Evolutionary conservation across 495 filamentous ascomycete genomes (phyloP).

Genomic region (Podospora pseudocomata): DNA sequence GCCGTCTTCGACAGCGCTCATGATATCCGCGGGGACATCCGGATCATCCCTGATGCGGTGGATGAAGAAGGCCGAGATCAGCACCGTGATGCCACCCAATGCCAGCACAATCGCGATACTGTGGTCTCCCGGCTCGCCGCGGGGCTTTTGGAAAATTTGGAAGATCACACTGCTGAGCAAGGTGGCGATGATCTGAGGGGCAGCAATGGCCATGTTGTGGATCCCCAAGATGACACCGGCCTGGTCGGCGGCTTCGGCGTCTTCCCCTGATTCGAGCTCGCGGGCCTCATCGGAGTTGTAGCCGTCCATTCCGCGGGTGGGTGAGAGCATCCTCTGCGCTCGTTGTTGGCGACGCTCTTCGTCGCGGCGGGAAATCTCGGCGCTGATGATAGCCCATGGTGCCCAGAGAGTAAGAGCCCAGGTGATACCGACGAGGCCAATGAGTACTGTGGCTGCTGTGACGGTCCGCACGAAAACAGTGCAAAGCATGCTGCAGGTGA

Average conservation of each 20-base stretch:
- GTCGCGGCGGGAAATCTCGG: slow-evolving; percentile 78
- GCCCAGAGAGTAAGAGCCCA: slow-evolving; percentile 92
- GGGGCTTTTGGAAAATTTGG: slow-evolving; percentile 72
- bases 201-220: slow-evolving; percentile 85
- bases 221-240: slow-evolving; percentile 86
- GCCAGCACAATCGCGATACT: slow-evolving; percentile 83
- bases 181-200: slow-evolving; percentile 85
- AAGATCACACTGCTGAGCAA: slow-evolving; percentile 78
- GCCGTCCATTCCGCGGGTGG: slow-evolving; percentile 30
- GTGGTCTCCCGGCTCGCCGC: slow-evolving; percentile 75
- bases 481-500: slow-evolving; percentile 70
- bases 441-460: slow-evolving; percentile 64
- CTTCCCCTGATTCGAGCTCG: slow-evolving; percentile 24
- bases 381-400: slow-evolving; percentile 85
- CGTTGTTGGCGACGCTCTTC: slow-evolving; percentile 57
- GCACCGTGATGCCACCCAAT: slow-evolving; percentile 70
- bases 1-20: slow-evolving; percentile 41
- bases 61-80: slow-evolving; percentile 70
- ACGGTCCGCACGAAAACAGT: slow-evolving; percentile 71
- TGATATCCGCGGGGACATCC: slow-evolving; percentile 30
- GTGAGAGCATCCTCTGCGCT: slow-evolving; percentile 17
- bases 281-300: slow-evolving; percentile 33
- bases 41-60: slow-evolving; percentile 45
- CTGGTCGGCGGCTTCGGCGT: slow-evolving; percentile 60
- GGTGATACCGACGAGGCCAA: slow-evolving; percentile 75